A percentile compares a stretch with the other conserved stretches of the same genome.
Evolutionary conservation across 2,329 filamentous ascomycete species (phyloP).

Genomic region (Emericellopsis atlantica): DNA sequence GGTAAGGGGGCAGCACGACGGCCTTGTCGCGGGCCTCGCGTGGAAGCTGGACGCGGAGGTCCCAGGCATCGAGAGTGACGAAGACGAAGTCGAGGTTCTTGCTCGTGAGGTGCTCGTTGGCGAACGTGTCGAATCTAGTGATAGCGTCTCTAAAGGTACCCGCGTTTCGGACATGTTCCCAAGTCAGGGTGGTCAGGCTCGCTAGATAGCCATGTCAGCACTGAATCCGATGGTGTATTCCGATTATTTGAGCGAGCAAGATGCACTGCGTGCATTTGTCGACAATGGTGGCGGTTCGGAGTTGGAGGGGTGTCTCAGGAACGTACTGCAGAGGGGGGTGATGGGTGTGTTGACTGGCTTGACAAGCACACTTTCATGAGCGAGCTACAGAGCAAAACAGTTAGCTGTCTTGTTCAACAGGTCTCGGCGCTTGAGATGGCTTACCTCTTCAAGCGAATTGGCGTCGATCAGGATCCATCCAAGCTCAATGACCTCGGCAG

Average conservation of each 20-base stretch:
- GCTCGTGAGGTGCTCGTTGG: conserved; percentile 76
- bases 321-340: conserved; percentile 96
- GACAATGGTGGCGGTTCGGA: too few species aligned
- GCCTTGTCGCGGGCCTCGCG: conserved; percentile 97
- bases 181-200: conserved; percentile 92
- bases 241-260: conserved; percentile 1
- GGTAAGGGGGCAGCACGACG: conserved; percentile 88
- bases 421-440: conserved; percentile 13
- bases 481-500: conserved; percentile 96
- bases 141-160: conserved; percentile 96
- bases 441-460: conserved; percentile 85
- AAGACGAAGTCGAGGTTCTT: conserved; percentile 97
- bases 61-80: conserved; percentile 96
- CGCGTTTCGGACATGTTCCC: conserved; percentile 97
- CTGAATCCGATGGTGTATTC: too few species aligned
- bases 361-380: conserved; percentile 90
- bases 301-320: conserved; percentile 6
- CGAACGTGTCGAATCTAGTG: conserved; percentile 87
- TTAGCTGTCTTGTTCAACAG: conserved; percentile 4
- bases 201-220: conserved; percentile 34
- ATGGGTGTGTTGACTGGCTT: conserved; percentile 99
- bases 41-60: conserved; percentile 91
- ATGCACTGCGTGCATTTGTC: not conserved
- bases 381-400: conserved; percentile 46
- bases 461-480: conserved; percentile 95